Conservation (phyloP, 768 basidiomycete species). For the Psilocybe subaeruginosa region DNA sequence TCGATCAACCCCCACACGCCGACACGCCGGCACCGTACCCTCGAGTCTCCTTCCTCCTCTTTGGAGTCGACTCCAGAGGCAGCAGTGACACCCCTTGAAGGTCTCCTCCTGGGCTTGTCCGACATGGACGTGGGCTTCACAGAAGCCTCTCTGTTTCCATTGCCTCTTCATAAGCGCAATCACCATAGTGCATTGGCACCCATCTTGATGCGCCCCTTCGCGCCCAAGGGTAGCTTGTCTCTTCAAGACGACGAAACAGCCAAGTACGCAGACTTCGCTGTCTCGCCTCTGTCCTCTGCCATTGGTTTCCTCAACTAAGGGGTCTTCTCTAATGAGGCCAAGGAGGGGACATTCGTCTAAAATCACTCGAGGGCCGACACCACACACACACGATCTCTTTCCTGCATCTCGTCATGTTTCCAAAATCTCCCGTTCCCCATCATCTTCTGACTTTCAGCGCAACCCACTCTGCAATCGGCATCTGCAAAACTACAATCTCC, state of each 20-base stretch:
- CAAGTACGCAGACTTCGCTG: conserved; percentile 39
- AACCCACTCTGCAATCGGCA: conserved; percentile 18
- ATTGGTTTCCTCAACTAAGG: conserved; percentile 53
- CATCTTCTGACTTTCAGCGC: conserved; percentile 16
- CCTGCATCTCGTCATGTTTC: conserved; percentile 7
- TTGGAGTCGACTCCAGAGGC: conserved; percentile 62
- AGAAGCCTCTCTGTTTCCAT: conserved; percentile 31
- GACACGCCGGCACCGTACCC: conserved; percentile 39
- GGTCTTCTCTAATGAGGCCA: conserved; percentile 6
- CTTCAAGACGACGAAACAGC: conserved; percentile 34
- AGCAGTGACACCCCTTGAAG: conserved; percentile 38
- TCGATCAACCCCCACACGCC: conserved; percentile 60
- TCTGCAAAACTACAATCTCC: conserved; percentile 17
- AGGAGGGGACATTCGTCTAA: conserved; percentile 16
- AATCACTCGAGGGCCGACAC: conserved; percentile 11
- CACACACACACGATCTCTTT: conserved; percentile 5
- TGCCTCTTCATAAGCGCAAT: conserved; percentile 29
- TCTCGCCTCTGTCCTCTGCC: conserved; percentile 47
- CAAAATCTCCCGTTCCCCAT: conserved; percentile 12
- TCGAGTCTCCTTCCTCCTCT: conserved; percentile 55
- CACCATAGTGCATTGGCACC: conserved; percentile 33
- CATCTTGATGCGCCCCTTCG: conserved; percentile 44
- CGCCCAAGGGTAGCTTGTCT: conserved; percentile 41
- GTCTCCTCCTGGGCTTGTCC: conserved; percentile 37
- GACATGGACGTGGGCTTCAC: conserved; percentile 41